Base-by-base conservation (phyloP, 257 asterid genomes). In the Primulina eburnea region DNA sequence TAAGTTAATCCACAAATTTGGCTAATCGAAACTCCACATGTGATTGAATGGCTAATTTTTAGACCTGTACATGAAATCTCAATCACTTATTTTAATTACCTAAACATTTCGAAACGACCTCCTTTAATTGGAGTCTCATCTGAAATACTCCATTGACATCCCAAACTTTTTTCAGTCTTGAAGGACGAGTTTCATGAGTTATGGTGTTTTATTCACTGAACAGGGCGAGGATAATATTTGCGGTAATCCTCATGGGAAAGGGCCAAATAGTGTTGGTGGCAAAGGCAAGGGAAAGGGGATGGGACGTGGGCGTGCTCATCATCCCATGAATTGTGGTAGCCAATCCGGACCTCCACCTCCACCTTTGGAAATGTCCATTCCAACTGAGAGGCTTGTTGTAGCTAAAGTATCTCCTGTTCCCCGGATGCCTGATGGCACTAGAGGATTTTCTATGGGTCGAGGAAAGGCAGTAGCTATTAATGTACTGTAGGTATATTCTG, bases 401-500 rank as follows among this genome's bases (percentile, higher is more conserved):
- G 73, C 74, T 33, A 83, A 82, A 80, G 77, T 80, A 70, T 67
- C 90, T 76, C 75, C 84, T 4, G 95, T 82, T 67, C 98, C 98
- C 60, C 93, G 96, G 57, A 90, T 90, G 98, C 97, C 98, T 1
- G 98, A 92, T 74, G 97, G 98, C 35, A 90, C 97, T 29, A 82
- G 75, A 81, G 98, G 98, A 47, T 92, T 92, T 84, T 86, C 95
- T 4, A 73, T 90, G 93, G 98, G 98, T 53, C 86, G 98, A 62
- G 98, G 98, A 68, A 92, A 90, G 81, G 81, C 90, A 30, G 59
- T 84, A 30, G 88, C 86, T 65, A 64, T 83, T 16, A 80, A 72
- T 69, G 76, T 66, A 33, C 83, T 77, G 70, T 80, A 83, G 77
- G 17, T 35, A 53, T 58, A 43, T 69, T 47, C 60, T 60, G n/a